Percentiles rank a stretch among this genome's conserved stretches.
Conservation (phyloP, 2,329 filamentous ascomycete species). For the Penicillium olsonii region DNA sequence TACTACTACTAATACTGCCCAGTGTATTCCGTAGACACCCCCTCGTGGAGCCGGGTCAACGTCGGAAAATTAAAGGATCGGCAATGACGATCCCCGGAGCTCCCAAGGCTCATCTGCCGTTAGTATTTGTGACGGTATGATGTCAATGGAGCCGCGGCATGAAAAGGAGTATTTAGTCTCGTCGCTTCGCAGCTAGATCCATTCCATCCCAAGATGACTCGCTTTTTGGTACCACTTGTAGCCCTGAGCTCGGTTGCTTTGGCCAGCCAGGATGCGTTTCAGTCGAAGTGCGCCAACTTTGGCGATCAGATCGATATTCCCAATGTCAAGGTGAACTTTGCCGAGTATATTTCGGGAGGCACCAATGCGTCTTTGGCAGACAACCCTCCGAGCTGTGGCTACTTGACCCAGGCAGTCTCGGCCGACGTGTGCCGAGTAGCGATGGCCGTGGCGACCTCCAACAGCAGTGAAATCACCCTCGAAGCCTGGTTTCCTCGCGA, state of each 20-base stretch:
- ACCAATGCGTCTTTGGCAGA: conserved; percentile 43
- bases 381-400: conserved; percentile 39
- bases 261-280: conserved; percentile 28
- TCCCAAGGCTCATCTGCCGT: background rate
- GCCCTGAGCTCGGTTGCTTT: conserved; percentile 21
- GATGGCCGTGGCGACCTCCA: conserved; percentile 45
- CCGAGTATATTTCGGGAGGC: conserved; percentile 36
- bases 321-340: conserved; percentile 34
- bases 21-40: too few relatives aligned
- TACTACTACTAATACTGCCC: too few relatives aligned
- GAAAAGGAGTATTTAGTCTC: background rate
- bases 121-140: background rate
- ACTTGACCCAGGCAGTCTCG: conserved; percentile 36
- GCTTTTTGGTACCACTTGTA: conserved; percentile 17
- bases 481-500: conserved; percentile 52
- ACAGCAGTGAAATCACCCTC: conserved; percentile 48
- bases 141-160: background rate
- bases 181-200: too few relatives aligned
- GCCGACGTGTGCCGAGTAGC: conserved; percentile 46
- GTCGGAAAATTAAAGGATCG: background rate
- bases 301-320: conserved; percentile 29
- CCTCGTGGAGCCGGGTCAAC: background rate
- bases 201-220: conserved; percentile 16
- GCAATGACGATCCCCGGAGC: background rate
- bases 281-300: conserved; percentile 27